A percentile compares a stretch with the other conserved stretches of the same genome.
Evolutionary conservation across 1,284 basidiomycete genomes (phyloP).

Genomic region (Puccinia novopanici): DNA sequence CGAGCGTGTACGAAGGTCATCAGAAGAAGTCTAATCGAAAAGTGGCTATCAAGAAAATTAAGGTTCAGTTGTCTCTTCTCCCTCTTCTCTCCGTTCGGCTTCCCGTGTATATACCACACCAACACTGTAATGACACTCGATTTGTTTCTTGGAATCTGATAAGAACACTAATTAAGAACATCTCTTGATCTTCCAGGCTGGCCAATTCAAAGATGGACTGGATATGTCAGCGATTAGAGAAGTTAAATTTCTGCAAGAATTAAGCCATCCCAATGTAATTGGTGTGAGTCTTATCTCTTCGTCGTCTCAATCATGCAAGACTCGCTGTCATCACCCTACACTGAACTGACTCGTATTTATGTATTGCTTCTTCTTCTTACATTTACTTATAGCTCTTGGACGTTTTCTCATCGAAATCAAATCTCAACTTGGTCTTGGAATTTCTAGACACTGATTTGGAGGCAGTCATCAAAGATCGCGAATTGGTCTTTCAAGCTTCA

Average conservation of each 20-base stretch:
- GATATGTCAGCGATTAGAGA: conserved; percentile 99
- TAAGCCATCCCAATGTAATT: conserved; percentile 93
- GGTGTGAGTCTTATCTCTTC: conserved; percentile 64
- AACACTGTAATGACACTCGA: not conserved
- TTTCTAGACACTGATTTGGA: conserved; percentile 97
- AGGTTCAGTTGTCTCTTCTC: conserved; percentile 51
- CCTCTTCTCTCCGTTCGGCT: not conserved
- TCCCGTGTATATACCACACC: not conserved
- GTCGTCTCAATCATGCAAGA: not conserved
- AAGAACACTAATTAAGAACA: not conserved
- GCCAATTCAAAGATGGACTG: conserved; percentile 94
- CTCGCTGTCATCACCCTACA: not conserved
- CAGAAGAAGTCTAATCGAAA: conserved; percentile 72
- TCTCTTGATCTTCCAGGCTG: conserved; percentile 67
- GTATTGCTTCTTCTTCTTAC: not conserved
- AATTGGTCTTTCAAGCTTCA: conserved; percentile 84
- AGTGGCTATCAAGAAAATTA: conserved; percentile 89
- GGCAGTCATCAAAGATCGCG: conserved; percentile 90
- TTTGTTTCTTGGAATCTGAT: not conserved
- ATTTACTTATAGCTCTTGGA: conserved; percentile 74
- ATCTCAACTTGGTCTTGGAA: conserved; percentile 95
- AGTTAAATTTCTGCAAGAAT: conserved; percentile 92
- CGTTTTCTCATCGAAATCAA: conserved; percentile 93
- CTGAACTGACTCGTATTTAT: not conserved
- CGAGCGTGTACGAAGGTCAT: conserved; percentile 89